Evolutionary conservation across 805 yeast genomes (phyloP).

Genomic region (Saccharomyces kudriavzevii): DNA sequence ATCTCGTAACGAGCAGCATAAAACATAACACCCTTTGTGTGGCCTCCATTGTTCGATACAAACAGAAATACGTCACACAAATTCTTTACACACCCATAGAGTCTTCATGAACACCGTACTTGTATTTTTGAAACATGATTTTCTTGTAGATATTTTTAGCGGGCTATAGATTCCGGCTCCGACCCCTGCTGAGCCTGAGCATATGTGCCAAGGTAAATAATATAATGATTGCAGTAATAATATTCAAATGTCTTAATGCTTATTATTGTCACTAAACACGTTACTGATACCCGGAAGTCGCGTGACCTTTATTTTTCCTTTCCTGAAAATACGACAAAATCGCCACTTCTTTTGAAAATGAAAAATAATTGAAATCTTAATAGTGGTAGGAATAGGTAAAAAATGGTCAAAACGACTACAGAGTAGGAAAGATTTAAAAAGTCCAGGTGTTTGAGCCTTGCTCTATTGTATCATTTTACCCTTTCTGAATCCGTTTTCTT

Average conservation of each 20-base stretch:
- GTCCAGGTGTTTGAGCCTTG: not conserved
- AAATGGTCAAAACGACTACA: not conserved
- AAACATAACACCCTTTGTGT: constrained; percentile 91
- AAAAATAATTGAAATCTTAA: not conserved
- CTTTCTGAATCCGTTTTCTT: not conserved
- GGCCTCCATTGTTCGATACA: constrained; percentile 82
- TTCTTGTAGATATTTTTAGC: not conserved
- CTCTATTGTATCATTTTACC: not conserved
- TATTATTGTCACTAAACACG: not conserved
- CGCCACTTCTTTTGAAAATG: not conserved
- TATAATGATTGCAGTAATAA: not conserved
- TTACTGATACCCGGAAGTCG: not conserved
- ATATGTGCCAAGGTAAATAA: not conserved
- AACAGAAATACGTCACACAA: constrained; percentile 84
- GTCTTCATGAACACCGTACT: not conserved
- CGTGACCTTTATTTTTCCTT: not conserved
- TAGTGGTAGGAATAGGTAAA: not conserved
- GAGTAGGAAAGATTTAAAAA: not conserved
- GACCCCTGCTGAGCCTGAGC: not conserved
- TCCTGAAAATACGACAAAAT: too few species aligned
- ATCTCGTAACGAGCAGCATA: constrained; percentile 87
- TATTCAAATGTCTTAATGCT: not conserved
- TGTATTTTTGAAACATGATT: not conserved
- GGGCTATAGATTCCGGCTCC: too few species aligned
- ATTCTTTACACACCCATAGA: constrained; percentile 71